Evolutionary conservation across 768 basidiomycete species (phyloP).

Genomic region (Mycena chlorophos): DNA sequence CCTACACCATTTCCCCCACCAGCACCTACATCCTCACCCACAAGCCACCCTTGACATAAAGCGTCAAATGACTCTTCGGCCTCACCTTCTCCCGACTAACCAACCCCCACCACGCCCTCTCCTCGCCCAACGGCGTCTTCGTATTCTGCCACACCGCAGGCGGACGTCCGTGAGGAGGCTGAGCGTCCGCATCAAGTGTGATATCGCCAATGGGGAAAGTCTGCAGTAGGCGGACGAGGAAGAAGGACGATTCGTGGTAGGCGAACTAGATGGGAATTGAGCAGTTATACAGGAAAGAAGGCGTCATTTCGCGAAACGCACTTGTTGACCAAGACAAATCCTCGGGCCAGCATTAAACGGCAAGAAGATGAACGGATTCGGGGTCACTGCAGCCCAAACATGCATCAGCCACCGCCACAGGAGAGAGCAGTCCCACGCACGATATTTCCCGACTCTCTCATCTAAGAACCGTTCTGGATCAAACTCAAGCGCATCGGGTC

Average conservation of each 20-base stretch:
- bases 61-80: conserved; percentile 52
- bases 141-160: conserved; percentile 45
- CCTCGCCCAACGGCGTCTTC: conserved; percentile 22
- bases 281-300: background rate
- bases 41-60: conserved; percentile 47
- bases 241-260: conserved; percentile 64
- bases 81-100: conserved; percentile 50
- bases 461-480: conserved; percentile 73
- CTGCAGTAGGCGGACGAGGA: conserved; percentile 62
- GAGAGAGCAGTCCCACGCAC: conserved; percentile 52
- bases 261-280: conserved; percentile 46
- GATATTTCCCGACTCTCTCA: conserved; percentile 54
- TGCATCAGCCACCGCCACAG: conserved; percentile 5
- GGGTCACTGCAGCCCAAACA: conserved; percentile 6
- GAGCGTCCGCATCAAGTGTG: conserved; percentile 44
- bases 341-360: conserved; percentile 55
- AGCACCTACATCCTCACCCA: background rate
- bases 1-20: background rate
- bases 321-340: conserved; percentile 55
- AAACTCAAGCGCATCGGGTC: conserved; percentile 62
- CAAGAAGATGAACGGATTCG: conserved; percentile 41
- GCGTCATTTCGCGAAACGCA: conserved; percentile 19
- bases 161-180: conserved; percentile 42
- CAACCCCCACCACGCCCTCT: too few relatives aligned
- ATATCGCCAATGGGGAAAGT: conserved; percentile 48